phyloP scores from a whole-genome alignment of 2,329 filamentous ascomycete genomes.

The Diaporthe citriasiana region DNA sequence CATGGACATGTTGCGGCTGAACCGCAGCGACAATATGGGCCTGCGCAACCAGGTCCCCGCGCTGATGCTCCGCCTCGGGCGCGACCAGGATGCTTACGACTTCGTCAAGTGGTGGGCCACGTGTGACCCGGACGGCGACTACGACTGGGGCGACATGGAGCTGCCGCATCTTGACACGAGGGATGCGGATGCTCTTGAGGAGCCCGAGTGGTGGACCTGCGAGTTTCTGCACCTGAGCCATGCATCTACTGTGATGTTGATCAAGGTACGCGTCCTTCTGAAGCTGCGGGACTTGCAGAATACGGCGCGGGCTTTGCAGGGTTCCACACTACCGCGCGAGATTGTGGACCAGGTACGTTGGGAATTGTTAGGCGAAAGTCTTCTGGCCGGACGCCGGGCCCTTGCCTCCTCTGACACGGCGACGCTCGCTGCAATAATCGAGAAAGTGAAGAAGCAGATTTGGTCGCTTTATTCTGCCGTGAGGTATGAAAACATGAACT shows the following conservation, averaged over 20 bases:
- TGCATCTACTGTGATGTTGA: background rate
- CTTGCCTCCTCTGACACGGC: constrained; percentile 1
- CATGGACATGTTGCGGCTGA: constrained; percentile 36
- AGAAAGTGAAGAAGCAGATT: background rate
- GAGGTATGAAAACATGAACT: background rate
- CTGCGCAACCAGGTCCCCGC: constrained; percentile 46
- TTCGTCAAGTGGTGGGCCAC: constrained; percentile 62
- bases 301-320: background rate
- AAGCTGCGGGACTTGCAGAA: background rate
- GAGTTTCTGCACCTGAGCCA: background rate
- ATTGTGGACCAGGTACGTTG: background rate
- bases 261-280: background rate
- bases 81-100: constrained; percentile 58
- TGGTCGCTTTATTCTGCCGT: background rate
- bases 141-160: constrained; percentile 53
- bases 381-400: background rate
- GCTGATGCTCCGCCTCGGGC: constrained; percentile 50
- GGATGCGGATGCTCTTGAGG: constrained; percentile 58
- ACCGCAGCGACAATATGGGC: constrained; percentile 45
- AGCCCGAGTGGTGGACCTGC: background rate
- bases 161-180: constrained; percentile 53
- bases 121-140: constrained; percentile 43
- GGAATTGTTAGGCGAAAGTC: background rate
- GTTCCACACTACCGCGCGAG: background rate
- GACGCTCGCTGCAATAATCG: background rate